Evolutionary conservation across 129 eudicot species (phyloP).

Genomic region (Artemisia argyi): DNA sequence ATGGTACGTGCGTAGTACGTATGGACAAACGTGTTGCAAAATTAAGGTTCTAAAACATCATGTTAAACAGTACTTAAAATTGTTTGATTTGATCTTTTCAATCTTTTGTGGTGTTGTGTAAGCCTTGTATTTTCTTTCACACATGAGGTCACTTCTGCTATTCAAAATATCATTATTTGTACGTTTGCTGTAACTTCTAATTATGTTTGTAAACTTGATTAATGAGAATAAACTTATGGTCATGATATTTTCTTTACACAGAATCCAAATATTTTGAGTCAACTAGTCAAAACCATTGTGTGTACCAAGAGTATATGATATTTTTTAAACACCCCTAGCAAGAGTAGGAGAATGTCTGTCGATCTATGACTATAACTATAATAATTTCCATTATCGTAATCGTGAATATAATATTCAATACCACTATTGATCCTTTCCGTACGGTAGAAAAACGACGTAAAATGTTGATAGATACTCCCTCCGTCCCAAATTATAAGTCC

Average conservation of each 20-base stretch:
- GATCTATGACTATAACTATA: conserved; percentile 2
- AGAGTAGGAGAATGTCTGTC: conserved; percentile 14
- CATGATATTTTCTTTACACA: too few relatives aligned
- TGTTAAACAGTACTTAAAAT: conserved; percentile 29
- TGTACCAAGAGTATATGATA: too few relatives aligned
- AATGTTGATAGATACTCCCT: too few relatives aligned
- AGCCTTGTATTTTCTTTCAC: background rate
- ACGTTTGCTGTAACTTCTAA: too few relatives aligned
- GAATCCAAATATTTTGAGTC: too few relatives aligned
- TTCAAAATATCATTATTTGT: background rate
- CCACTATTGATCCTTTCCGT: background rate
- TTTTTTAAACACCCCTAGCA: background rate
- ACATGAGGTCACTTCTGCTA: conserved; percentile 19
- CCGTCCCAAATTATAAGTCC: too few relatives aligned
- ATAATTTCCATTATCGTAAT: background rate
- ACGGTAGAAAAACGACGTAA: background rate
- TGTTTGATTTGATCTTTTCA: conserved; percentile 30
- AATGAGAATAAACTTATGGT: background rate
- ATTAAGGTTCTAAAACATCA: conserved; percentile 21
- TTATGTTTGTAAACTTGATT: too few relatives aligned
- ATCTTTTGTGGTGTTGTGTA: conserved; percentile 5
- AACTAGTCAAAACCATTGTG: too few relatives aligned
- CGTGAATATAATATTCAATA: background rate
- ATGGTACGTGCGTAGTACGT: conserved; percentile 5
- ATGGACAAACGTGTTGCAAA: conserved; percentile 30